Conservation (phyloP, 2,329 filamentous ascomycete genomes). For the Neonectria sp. region DNA sequence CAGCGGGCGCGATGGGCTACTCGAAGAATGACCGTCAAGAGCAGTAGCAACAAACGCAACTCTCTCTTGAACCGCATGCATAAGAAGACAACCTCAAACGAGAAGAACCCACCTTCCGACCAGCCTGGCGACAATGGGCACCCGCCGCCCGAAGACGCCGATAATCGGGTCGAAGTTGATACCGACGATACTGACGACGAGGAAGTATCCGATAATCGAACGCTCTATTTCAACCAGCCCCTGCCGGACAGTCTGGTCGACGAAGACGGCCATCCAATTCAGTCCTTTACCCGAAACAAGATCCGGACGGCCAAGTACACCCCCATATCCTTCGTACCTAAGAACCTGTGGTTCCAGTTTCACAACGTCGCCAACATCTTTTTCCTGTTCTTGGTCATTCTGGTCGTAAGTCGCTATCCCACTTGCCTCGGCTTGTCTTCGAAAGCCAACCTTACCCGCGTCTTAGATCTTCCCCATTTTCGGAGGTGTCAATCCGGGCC, state of each 20-base stretch:
- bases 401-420: slow-evolving; percentile 77
- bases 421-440: slow-evolving; percentile 11
- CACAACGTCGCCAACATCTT: slow-evolving; percentile 99
- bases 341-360: slow-evolving; percentile 98
- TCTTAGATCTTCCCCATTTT: slow-evolving; percentile 95
- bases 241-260: slow-evolving; percentile 83
- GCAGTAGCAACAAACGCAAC: slow-evolving; percentile 83
- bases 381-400: slow-evolving; percentile 96
- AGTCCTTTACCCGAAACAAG: slow-evolving; percentile 89
- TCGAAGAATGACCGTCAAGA: slow-evolving; percentile 84
- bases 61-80: slow-evolving; percentile 85
- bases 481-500: slow-evolving; percentile 88
- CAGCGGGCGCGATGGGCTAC: slow-evolving; percentile 96
- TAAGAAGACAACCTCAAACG: slow-evolving; percentile 71
- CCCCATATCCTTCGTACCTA: slow-evolving; percentile 92
- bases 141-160: slow-evolving; percentile 48
- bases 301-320: slow-evolving; percentile 99
- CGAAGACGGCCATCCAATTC: slow-evolving; percentile 81
- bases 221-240: slow-evolving; percentile 88
- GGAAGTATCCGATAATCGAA: slow-evolving; percentile 64
- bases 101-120: slow-evolving; percentile 74
- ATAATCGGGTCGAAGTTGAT: slow-evolving; percentile 54
- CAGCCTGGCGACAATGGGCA: slow-evolving; percentile 43
- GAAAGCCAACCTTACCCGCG: slow-evolving; percentile 37
- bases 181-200: slow-evolving; percentile 57